Conservation (phyloP, 768 basidiomycete genomes). For the Tremella yokohamensis region DNA sequence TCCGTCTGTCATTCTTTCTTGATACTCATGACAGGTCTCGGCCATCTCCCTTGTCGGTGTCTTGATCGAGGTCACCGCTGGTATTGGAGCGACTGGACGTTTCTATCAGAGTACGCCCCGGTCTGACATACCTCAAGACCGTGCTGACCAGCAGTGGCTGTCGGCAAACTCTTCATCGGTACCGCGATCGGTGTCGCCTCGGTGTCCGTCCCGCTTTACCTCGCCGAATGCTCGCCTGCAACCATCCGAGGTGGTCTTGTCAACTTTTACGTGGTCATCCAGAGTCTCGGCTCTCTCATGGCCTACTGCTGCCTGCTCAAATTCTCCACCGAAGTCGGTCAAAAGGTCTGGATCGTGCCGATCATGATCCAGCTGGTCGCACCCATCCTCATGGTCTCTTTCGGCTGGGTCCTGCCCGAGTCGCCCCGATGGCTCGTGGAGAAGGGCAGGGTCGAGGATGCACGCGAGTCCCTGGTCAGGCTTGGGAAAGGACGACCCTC, state of each 20-base stretch:
- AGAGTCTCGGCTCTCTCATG: constrained; percentile 1
- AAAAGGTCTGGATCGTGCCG: constrained; percentile 11
- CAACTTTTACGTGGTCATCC: constrained; percentile 7
- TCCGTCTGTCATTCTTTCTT: too few species aligned
- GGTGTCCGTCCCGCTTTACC: constrained; percentile 69
- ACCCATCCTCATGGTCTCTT: constrained; percentile 1
- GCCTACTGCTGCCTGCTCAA: constrained; percentile 6
- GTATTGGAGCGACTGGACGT: neutral
- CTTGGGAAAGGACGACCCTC: neutral
- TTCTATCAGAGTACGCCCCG: neutral
- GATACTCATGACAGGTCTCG: neutral
- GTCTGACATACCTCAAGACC: too few species aligned
- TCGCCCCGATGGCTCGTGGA: constrained; percentile 12
- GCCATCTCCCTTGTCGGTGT: constrained; percentile 5
- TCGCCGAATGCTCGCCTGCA: constrained; percentile 57
- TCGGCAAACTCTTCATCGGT: constrained; percentile 34
- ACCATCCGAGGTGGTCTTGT: constrained; percentile 8
- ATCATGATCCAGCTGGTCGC: constrained; percentile 8
- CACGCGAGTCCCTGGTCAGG: neutral
- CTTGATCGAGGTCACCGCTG: neutral
- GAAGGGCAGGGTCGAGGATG: constrained; percentile 11
- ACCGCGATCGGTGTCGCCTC: constrained; percentile 40
- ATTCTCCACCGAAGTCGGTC: neutral
- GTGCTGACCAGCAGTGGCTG: neutral
- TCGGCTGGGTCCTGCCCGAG: constrained; percentile 9